Percentiles rank a stretch among this genome's conserved stretches.
phyloP scores from a whole-genome alignment of 2,329 filamentous ascomycete species.

The Arachnomyces sp. region DNA sequence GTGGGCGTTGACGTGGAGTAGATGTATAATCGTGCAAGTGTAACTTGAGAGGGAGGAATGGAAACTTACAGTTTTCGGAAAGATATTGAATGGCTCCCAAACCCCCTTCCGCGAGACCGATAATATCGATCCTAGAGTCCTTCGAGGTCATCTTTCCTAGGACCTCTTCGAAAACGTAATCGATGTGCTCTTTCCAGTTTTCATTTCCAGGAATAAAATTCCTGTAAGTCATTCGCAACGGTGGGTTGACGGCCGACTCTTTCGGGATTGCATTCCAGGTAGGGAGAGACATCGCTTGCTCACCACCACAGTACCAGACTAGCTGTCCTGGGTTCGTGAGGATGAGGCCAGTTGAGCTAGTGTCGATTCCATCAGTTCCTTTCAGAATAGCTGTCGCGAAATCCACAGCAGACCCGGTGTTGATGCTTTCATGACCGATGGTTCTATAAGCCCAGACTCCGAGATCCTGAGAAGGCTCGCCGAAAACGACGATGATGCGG shows the following conservation, averaged over 20 bases:
- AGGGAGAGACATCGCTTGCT: conserved; percentile 51
- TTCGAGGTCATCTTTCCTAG: conserved; percentile 43
- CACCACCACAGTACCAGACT: conserved; percentile 62
- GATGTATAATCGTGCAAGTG: conserved; percentile 11
- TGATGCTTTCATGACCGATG: conserved; percentile 57
- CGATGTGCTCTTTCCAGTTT: conserved; percentile 53
- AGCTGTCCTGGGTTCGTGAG: conserved; percentile 72
- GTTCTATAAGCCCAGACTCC: conserved; percentile 67
- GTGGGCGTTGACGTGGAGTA: conserved; percentile 3
- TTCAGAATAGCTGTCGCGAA: conserved; percentile 46
- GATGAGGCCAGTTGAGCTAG: conserved; percentile 51
- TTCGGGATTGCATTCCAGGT: conserved; percentile 55
- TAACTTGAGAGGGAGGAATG: conserved; percentile 10
- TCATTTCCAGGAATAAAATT: conserved; percentile 60
- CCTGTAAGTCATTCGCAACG: conserved; percentile 42
- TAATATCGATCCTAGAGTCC: conserved; percentile 56
- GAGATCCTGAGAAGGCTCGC: conserved; percentile 63
- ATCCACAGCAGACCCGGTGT: conserved; percentile 62
- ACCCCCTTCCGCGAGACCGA: conserved; percentile 63
- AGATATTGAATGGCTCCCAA: conserved; percentile 54
- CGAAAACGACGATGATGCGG: conserved; percentile 66
- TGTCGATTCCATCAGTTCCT: conserved; percentile 19
- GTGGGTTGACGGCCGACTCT: conserved; percentile 54
- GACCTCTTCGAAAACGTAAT: conserved; percentile 59
- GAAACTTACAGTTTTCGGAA: conserved; percentile 44